Evolutionary conservation across 495 filamentous ascomycete species (phyloP), one percentile per base, ranked within the genome.

Genomic region (Daldinia grandis): DNA sequence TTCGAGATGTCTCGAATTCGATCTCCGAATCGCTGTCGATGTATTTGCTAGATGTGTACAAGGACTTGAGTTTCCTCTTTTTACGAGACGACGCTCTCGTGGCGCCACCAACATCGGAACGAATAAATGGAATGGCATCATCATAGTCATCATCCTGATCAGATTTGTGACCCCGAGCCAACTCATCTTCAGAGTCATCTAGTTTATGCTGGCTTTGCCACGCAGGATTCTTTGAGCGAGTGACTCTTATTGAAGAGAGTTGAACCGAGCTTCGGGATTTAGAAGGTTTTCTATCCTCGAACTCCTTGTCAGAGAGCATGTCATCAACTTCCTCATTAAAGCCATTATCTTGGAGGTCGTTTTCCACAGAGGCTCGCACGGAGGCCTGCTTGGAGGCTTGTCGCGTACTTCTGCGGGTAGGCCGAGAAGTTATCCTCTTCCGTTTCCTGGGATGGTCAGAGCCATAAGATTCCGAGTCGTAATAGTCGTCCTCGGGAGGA

Each of bases 1-100:
- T 80, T 58, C 87, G 82, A 14, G 78, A 76, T 49, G 79, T 72
- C 68, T 84, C 81, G 60, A 82, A 80, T 42, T 82, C 83, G 21
- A 82, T 83, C n/a, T 81, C 79, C 0, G 81, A 82, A 44, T 78
- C 77, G 7, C 63, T 73, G 14, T 62, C 72, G 10, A 63, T 12
- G 24, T 37, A 58, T 53, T 21, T 71, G 15, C 12, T 57, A 27
- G 56, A 33, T 8, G 4, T 38, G 37, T 19, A 31, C 7, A 21
- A 31, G 28, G 19, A 57, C 40, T 64, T 66, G 6, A 31, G 58
- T 37, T 53, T 64, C 31, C 35, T 33, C 33, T 58, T 72, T 38
- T 54, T 72, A n/a, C 62, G 66, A 30, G 62, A 55, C 4, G 72
- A 66, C 0, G 10, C 72, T 38, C 50, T 66, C 9, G 15, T 10